phyloP scores from a whole-genome alignment of 108 stramenopile genomes.

The Skeletonema costatum region DNA sequence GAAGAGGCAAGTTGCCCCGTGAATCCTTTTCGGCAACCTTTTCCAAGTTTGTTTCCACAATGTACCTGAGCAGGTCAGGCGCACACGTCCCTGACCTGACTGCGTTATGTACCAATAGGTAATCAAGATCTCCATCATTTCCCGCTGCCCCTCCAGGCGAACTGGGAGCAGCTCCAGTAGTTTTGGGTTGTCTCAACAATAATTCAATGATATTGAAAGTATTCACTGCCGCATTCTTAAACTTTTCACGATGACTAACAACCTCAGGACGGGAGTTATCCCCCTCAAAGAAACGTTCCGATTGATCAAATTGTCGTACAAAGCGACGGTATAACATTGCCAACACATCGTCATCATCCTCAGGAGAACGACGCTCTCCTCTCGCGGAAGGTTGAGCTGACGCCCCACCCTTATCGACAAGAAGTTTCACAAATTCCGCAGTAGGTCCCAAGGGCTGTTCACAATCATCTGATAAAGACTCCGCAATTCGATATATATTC shows the following conservation, averaged over 20 bases:
- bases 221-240: slow-evolving; percentile 83
- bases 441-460: slow-evolving; percentile 56
- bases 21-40: slow-evolving; percentile 70
- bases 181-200: slow-evolving; percentile 51
- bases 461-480: slow-evolving; percentile 78
- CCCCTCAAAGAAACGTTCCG: slow-evolving; percentile 86
- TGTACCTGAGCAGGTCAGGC: slow-evolving; percentile 82
- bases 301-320: slow-evolving; percentile 82
- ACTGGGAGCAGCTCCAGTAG: not conserved
- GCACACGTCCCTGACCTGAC: slow-evolving; percentile 74
- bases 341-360: slow-evolving; percentile 73
- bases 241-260: slow-evolving; percentile 68
- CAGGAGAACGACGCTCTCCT: not conserved
- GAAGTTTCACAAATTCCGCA: slow-evolving; percentile 50
- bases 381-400: slow-evolving; percentile 8
- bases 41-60: slow-evolving; percentile 86
- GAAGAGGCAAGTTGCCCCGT: slow-evolving; percentile 72
- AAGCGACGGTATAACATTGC: slow-evolving; percentile 83
- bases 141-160: not conserved
- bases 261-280: slow-evolving; percentile 86
- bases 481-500: slow-evolving; percentile 60
- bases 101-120: slow-evolving; percentile 78
- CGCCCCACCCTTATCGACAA: slow-evolving; percentile 25
- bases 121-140: slow-evolving; percentile 16
- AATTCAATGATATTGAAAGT: slow-evolving; percentile 84